A percentile compares a stretch with the other conserved stretches of the same genome.
phyloP scores from a whole-genome alignment of 208 protist genomes.

The Acanthamoeba divionensis region DNA sequence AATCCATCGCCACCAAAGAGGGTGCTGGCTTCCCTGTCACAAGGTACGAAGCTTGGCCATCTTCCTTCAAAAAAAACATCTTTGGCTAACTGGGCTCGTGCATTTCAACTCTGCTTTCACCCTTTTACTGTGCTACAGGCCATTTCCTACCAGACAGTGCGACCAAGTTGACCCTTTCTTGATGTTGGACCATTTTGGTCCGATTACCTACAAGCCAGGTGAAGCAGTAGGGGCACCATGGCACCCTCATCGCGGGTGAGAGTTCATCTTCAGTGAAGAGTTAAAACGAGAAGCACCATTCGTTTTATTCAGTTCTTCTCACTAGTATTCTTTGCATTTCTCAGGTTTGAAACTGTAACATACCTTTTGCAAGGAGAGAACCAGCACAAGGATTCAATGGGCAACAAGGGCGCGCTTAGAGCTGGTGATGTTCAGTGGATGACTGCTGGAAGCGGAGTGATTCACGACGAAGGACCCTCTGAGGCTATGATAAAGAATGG shows the following conservation, averaged over 20 bases:
- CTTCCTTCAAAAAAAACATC: too few relatives aligned
- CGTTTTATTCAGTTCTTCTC: too few relatives aligned
- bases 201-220: constrained; percentile 3
- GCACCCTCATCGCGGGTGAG: constrained; percentile 82
- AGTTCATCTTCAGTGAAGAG: too few relatives aligned
- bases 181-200: constrained; percentile 67
- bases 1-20: background rate
- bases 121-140: background rate
- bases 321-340: background rate
- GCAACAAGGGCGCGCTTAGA: constrained; percentile 80
- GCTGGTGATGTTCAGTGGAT: constrained; percentile 89
- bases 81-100: background rate
- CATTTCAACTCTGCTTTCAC: background rate
- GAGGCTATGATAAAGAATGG: constrained; percentile 64
- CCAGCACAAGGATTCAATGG: constrained; percentile 82
- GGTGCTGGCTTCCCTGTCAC: constrained; percentile 19
- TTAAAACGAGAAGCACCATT: too few relatives aligned
- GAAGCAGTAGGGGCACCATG: constrained; percentile 79
- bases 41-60: background rate
- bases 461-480: constrained; percentile 85
- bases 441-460: constrained; percentile 87
- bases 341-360: constrained; percentile 88
- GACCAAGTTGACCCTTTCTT: constrained; percentile 68
- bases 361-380: constrained; percentile 81
- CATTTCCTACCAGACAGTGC: background rate